Conservation (phyloP, 1,284 basidiomycete genomes). For the Coriolopsis trogii region DNA sequence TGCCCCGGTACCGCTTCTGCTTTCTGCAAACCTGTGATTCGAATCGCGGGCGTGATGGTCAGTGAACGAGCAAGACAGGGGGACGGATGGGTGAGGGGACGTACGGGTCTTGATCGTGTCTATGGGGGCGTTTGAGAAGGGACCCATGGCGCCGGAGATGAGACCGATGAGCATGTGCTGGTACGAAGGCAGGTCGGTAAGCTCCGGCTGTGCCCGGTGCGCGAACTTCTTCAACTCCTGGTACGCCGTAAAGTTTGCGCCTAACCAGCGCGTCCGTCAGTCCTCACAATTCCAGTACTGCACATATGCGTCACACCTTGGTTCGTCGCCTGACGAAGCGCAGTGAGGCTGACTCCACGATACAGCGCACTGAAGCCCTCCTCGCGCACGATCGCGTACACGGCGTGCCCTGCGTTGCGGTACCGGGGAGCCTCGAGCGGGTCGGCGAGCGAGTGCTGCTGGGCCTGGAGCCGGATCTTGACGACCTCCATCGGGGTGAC, state of each 20-base stretch:
- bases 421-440: slow-evolving; percentile 94
- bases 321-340: slow-evolving; percentile 96
- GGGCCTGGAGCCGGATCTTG: slow-evolving; percentile 98
- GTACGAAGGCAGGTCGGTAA: slow-evolving; percentile 83
- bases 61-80: not conserved
- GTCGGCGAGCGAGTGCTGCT: slow-evolving; percentile 97
- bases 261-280: slow-evolving; percentile 40
- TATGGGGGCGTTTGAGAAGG: slow-evolving; percentile 96
- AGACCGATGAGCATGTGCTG: slow-evolving; percentile 95
- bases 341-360: slow-evolving; percentile 92
- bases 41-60: not conserved
- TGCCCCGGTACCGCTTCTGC: slow-evolving; percentile 78
- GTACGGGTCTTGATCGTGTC: slow-evolving; percentile 96
- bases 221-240: slow-evolving; percentile 93
- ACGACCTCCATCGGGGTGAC: slow-evolving; percentile 99
- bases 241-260: slow-evolving; percentile 98
- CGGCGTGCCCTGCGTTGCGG: slow-evolving; percentile 95
- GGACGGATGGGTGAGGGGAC: slow-evolving; percentile 31
- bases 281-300: not conserved
- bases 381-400: slow-evolving; percentile 94
- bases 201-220: slow-evolving; percentile 75
- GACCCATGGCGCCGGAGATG: slow-evolving; percentile 96
- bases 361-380: slow-evolving; percentile 90
- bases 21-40: slow-evolving; percentile 84
- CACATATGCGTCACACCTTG: slow-evolving; percentile 85